Evolutionary conservation across 2,329 filamentous ascomycete genomes (phyloP).

Genomic region (Acarospora socialis): DNA sequence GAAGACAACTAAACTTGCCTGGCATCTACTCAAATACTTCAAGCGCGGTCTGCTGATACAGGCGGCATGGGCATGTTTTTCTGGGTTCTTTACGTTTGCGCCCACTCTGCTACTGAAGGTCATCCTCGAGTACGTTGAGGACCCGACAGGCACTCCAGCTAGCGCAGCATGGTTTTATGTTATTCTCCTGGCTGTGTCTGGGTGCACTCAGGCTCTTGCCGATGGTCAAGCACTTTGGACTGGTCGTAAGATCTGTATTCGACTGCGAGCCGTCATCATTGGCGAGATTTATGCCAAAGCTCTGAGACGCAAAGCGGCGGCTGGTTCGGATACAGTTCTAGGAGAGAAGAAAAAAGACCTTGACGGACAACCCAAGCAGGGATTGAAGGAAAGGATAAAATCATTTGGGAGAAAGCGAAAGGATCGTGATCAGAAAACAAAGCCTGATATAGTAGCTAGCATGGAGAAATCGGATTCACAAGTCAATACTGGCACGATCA

Average conservation of each 20-base stretch:
- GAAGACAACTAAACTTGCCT: conserved; percentile 63
- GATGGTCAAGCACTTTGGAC: conserved; percentile 86
- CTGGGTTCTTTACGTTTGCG: conserved; percentile 74
- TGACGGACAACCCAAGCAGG: conserved; percentile 25
- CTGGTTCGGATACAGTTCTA: conserved; percentile 58
- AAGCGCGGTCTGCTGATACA: conserved; percentile 61
- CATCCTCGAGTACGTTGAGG: conserved; percentile 88
- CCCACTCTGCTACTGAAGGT: conserved; percentile 82
- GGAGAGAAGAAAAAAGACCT: conserved; percentile 42
- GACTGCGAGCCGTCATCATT: conserved; percentile 84
- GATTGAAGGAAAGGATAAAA: conserved; percentile 32
- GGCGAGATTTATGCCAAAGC: conserved; percentile 97
- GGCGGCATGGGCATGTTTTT: conserved; percentile 63
- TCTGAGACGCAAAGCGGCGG: conserved; percentile 74
- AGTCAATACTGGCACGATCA: conserved; percentile 92
- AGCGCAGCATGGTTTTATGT: conserved; percentile 96
- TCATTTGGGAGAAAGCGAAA: conserved; percentile 49
- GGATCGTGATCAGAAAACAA: conserved; percentile 24
- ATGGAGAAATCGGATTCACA: conserved; percentile 36
- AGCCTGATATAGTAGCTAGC: conserved; percentile 23
- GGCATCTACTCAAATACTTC: conserved; percentile 77
- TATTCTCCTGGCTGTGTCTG: conserved; percentile 72
- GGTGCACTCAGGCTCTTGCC: conserved; percentile 64
- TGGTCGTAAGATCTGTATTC: conserved; percentile 85
- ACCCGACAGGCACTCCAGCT: conserved; percentile 55